Evolutionary conservation across 352 stramenopile genomes (phyloP), one percentile per base, ranked within the genome.

Genomic region (Albugo candida): DNA sequence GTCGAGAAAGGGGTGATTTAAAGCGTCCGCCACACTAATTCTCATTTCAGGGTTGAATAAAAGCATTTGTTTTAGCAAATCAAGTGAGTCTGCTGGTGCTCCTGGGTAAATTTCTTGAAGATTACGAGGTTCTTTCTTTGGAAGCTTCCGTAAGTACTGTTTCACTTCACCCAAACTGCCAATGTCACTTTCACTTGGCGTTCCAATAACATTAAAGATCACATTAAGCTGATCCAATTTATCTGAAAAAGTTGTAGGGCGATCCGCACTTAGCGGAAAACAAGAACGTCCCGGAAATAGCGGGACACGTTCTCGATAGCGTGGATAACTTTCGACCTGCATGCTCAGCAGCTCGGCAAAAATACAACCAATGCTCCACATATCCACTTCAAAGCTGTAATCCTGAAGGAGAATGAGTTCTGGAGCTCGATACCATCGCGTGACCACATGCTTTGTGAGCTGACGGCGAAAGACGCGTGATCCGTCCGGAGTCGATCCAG

Each of bases 291-390:
- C 53, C 5, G 53, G 53, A 54, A 59, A 59, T 57, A 34, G 4
- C 16, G 10, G 31, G 11, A 17, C 34, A n/a, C 16, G 40, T 56
- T 54, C 52, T 35, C 56, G 53, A 45, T 59, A 59, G 16, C 53
- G 48, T 21, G 53, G 49, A 19, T 40, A 56, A 36, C 49, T 59
- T 24, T 59, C 53, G 20, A 47, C 50, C 51, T 59, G 53, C 53
- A 59, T 59, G 50, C 50, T 58, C 31, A 59, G 27, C 13, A 59
- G 37, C 27, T 59, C 53, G 13, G 53, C 53, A 19, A 59, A 59
- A 18, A 59, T 59, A 65, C 86, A 97, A 2, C 89, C 86, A 18
- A 96, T 52, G 42, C 75, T 92, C 86, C 89, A 97, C 54, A 94
- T 89, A 60, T 97, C 88, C 56, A 97, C 95, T 8, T 73, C 67